Percentiles rank a stretch among this genome's conserved stretches.
phyloP scores from a whole-genome alignment of 768 basidiomycete species.

The Tulasnella sp. region DNA sequence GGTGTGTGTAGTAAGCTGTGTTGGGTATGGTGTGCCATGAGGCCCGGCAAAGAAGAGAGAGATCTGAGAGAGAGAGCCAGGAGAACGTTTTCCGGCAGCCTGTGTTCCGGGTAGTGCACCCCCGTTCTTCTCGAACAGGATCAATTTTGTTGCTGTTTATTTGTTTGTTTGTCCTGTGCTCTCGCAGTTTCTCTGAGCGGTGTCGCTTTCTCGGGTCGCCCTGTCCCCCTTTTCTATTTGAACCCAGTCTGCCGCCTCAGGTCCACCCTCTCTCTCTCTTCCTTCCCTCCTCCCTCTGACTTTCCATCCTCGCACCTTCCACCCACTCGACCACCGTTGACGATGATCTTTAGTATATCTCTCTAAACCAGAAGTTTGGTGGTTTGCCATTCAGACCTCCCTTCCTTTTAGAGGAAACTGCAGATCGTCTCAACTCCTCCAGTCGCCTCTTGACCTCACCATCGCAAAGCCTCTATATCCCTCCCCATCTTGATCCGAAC shows the following conservation, averaged over 20 bases:
- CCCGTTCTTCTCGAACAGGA: neutral
- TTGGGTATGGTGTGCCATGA: neutral
- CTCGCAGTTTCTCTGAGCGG: neutral
- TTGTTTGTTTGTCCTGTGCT: neutral
- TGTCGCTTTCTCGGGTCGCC: neutral
- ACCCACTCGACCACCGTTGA: neutral
- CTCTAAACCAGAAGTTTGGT: conserved; percentile 2
- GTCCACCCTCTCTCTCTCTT: neutral
- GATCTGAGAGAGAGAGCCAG: neutral
- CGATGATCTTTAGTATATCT: conserved; percentile 9
- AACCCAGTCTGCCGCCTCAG: neutral
- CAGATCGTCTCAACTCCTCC: neutral
- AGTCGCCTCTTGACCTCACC: neutral
- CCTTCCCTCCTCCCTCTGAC: neutral
- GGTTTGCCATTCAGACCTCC: neutral
- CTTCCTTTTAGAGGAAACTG: neutral
- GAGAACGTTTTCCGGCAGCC: conserved; percentile 3
- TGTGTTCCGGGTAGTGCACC: neutral
- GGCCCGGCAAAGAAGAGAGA: neutral
- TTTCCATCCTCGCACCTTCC: neutral
- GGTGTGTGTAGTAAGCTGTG: neutral
- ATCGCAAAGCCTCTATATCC: neutral
- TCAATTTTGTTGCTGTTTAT: neutral
- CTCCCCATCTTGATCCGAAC: neutral
- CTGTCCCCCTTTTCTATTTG: conserved; percentile 2